Conservation (phyloP, 2,329 filamentous ascomycete species). For the Huntiella bhutanensis region DNA sequence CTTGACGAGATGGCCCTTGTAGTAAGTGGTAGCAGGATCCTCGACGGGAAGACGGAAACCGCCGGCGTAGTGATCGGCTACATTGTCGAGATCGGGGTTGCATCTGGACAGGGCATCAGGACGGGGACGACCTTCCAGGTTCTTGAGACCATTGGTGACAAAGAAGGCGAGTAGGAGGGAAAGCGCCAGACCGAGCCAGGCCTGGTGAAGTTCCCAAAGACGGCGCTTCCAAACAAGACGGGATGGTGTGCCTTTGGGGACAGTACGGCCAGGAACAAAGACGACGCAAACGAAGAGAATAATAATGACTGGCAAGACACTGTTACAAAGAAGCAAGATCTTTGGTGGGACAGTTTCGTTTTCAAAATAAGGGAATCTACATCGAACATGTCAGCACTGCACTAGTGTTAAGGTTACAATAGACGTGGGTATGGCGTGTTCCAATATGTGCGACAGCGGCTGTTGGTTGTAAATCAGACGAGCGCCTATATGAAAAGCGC, state of each 20-base stretch:
- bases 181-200: conserved; percentile 64
- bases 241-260: conserved; percentile 41
- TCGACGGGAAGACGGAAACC: conserved; percentile 40
- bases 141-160: conserved; percentile 75
- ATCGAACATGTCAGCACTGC: not conserved
- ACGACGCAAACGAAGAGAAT: conserved; percentile 50
- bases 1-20: conserved; percentile 38
- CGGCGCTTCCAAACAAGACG: conserved; percentile 58
- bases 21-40: conserved; percentile 17
- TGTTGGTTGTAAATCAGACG: no score
- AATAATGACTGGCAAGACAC: conserved; percentile 45
- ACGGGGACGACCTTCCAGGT: conserved; percentile 47
- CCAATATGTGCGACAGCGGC: no score
- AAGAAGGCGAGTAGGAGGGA: conserved; percentile 55
- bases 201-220: conserved; percentile 77
- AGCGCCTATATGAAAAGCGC: no score
- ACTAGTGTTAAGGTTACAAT: not conserved
- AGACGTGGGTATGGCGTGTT: no score
- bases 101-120: conserved; percentile 73
- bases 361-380: conserved; percentile 48
- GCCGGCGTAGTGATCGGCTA: conserved; percentile 42
- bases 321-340: conserved; percentile 43
- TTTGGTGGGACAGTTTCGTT: conserved; percentile 56
- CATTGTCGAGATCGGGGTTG: conserved; percentile 48
- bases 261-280: conserved; percentile 54